These are phyloP conservation scores for Piper longum DNA, from an alignment of 164 flowering plant genomes.

Conservation along the genomic window DNA sequence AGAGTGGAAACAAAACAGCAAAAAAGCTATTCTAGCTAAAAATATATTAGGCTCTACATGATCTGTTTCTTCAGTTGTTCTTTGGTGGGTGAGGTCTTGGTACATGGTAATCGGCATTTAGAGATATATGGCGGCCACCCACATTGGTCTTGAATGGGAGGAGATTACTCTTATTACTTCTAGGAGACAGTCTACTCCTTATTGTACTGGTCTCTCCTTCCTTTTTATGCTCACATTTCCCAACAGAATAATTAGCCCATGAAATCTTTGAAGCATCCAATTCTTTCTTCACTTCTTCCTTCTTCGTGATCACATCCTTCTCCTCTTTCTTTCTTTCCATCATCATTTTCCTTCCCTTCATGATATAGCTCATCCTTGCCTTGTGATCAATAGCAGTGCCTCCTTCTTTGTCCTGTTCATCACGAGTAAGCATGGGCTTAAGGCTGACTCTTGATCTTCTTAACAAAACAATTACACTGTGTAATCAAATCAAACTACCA, in stretches of 20 bases:
- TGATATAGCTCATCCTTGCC: neutral
- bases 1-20: neutral
- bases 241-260: slow-evolving; percentile 21
- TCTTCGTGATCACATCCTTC: slow-evolving; percentile 1
- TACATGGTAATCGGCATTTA: slow-evolving; percentile 41
- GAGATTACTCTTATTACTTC: slow-evolving; percentile 6
- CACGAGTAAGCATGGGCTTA: neutral
- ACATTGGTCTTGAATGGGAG: slow-evolving; percentile 14
- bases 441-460: neutral
- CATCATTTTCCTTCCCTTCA: slow-evolving; percentile 22
- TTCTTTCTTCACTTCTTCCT: slow-evolving; percentile 6
- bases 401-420: neutral
- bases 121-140: slow-evolving; percentile 22
- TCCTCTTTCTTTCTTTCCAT: slow-evolving; percentile 27
- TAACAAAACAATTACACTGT: too few species aligned
- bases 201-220: slow-evolving; percentile 6
- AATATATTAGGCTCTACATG: slow-evolving; percentile 7
- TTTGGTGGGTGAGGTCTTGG: slow-evolving; percentile 49
- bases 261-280: slow-evolving; percentile 14
- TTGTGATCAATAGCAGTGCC: neutral
- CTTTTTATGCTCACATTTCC: slow-evolving; percentile 11
- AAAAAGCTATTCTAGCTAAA: neutral
- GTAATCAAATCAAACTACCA: too few species aligned
- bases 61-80: slow-evolving; percentile 32
- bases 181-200: slow-evolving; percentile 18